Percentiles rank a stretch among this genome's conserved stretches.
These are phyloP conservation scores for Peziza echinospora DNA, from an alignment of 495 filamentous ascomycete species.

Conservation along the genomic window DNA sequence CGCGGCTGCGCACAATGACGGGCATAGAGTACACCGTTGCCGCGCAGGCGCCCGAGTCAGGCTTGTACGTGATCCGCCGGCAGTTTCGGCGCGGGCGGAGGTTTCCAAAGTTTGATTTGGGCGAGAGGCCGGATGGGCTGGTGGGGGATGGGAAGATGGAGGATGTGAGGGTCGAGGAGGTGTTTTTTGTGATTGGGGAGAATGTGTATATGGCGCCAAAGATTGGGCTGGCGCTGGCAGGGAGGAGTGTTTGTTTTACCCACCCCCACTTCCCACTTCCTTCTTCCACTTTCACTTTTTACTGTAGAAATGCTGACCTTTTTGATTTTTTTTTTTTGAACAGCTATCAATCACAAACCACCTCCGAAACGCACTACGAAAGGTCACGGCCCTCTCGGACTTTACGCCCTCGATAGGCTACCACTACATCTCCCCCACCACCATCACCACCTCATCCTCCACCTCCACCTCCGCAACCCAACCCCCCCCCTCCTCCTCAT, in stretches of 20 bases:
- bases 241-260: conserved; percentile 40
- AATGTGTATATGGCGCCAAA: conserved; percentile 80
- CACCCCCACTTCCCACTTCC: neutral
- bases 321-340: conserved; percentile 1
- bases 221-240: conserved; percentile 52
- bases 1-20: conserved; percentile 48
- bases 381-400: neutral
- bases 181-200: conserved; percentile 67
- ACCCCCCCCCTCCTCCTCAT: too few species aligned
- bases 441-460: too few species aligned
- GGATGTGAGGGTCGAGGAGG: conserved; percentile 48
- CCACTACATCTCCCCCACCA: neutral
- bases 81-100: conserved; percentile 37
- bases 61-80: conserved; percentile 84
- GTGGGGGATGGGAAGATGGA: conserved; percentile 31
- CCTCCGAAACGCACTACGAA: neutral
- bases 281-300: too few species aligned
- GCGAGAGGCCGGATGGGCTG: neutral
- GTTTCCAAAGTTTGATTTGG: neutral
- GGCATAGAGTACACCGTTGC: conserved; percentile 65
- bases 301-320: too few species aligned
- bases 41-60: conserved; percentile 38
- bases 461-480: too few species aligned
- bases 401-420: neutral
- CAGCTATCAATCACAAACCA: neutral